Evolutionary conservation across 306 rosid genomes (phyloP).

Genomic region (Trifolium dubium): DNA sequence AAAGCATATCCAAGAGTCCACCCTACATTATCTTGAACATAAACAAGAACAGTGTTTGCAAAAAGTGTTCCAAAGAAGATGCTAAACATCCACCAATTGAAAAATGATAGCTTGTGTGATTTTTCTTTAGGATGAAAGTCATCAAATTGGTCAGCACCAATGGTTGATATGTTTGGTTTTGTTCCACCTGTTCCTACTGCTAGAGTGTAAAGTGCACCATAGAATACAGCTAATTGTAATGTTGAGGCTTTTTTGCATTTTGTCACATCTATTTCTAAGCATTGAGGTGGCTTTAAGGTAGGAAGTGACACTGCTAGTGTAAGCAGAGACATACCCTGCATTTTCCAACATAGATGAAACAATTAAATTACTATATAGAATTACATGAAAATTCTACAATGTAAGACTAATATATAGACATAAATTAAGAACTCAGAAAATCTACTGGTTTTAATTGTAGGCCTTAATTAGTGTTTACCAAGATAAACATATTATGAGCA

Average conservation of each 20-base stretch:
- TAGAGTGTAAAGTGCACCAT: conserved; percentile 65
- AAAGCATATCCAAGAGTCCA: conserved; percentile 88
- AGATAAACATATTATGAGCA: too few relatives aligned
- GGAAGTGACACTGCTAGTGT: conserved; percentile 59
- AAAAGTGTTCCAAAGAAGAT: conserved; percentile 88
- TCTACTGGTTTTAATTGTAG: too few relatives aligned
- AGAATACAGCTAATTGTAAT: conserved; percentile 50
- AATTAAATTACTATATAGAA: background rate
- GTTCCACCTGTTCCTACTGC: conserved; percentile 94
- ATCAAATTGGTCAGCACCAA: conserved; percentile 95
- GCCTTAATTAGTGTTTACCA: too few relatives aligned
- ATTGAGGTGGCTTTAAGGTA: conserved; percentile 50
- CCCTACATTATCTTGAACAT: conserved; percentile 76
- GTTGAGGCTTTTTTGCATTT: conserved; percentile 50
- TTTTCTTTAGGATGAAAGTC: conserved; percentile 79
- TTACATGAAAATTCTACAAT: background rate
- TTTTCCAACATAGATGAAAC: conserved; percentile 8
- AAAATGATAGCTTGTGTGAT: conserved; percentile 76
- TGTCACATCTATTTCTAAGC: conserved; percentile 37
- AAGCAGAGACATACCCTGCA: conserved; percentile 56
- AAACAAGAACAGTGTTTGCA: conserved; percentile 69
- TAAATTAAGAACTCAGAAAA: too few relatives aligned
- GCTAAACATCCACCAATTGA: conserved; percentile 97
- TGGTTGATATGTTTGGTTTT: conserved; percentile 91
- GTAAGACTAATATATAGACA: background rate